Percentiles rank a stretch among this genome's conserved stretches.
Conservation (phyloP, 140 eudicot genomes). For the Senecio squalidus region DNA sequence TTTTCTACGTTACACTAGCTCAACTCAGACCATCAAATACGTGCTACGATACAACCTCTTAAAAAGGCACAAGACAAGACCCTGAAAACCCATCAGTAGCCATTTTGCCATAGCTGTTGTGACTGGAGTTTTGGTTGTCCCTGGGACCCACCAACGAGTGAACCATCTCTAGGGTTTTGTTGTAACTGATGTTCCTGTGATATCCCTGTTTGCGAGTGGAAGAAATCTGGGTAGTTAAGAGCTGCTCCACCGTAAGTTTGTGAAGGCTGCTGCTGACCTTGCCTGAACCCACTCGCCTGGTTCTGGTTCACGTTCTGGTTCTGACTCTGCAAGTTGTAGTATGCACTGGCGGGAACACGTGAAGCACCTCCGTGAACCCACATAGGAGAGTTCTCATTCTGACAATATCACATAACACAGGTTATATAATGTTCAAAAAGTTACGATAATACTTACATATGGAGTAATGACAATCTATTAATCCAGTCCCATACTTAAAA, state of each 20-base stretch:
- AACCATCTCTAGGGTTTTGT: constrained; percentile 49
- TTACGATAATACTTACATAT: background rate
- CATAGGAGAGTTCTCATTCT: constrained; percentile 62
- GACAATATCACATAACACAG: constrained; percentile 7
- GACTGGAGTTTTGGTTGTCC: constrained; percentile 81
- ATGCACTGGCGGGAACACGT: constrained; percentile 63
- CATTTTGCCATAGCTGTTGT: constrained; percentile 82
- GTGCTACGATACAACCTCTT: constrained; percentile 8
- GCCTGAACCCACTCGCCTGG: constrained; percentile 55
- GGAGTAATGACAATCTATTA: too few species aligned
- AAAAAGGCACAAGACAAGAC: constrained; percentile 26
- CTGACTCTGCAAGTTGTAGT: constrained; percentile 68
- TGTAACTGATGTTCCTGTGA: constrained; percentile 52
- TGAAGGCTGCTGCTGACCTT: constrained; percentile 76
- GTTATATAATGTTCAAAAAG: background rate
- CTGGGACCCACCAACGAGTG: constrained; percentile 32
- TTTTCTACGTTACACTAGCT: constrained; percentile 15
- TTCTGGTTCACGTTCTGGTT: constrained; percentile 27
- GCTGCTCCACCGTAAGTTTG: constrained; percentile 44
- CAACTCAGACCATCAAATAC: constrained; percentile 9
- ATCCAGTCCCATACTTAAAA: too few species aligned
- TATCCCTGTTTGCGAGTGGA: constrained; percentile 45
- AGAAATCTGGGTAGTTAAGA: constrained; percentile 58
- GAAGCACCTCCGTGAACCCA: constrained; percentile 85
- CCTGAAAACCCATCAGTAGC: constrained; percentile 61